Evolutionary conservation across 805 yeast genomes (phyloP).

Genomic region (Alloascoidea africana): DNA sequence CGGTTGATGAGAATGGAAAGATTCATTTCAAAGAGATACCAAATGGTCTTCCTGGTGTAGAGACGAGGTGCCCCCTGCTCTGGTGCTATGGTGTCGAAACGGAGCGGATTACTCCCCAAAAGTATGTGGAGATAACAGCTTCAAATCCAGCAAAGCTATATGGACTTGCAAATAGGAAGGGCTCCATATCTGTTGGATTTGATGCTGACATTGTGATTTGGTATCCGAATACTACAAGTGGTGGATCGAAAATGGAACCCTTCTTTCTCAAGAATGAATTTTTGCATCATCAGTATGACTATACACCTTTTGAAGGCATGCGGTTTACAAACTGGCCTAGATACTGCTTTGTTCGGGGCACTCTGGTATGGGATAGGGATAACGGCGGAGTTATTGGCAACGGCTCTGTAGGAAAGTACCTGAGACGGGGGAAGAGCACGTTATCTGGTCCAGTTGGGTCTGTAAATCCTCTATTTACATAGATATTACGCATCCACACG

Average conservation of each 20-base stretch:
- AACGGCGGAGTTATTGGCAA: constrained; percentile 6
- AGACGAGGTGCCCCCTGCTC: constrained; percentile 25
- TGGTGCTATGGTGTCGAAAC: constrained; percentile 25
- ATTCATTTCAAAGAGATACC: constrained; percentile 25
- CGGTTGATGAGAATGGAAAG: constrained; percentile 19
- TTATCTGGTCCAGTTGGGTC: background rate
- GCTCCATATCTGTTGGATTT: constrained; percentile 22
- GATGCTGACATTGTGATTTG: constrained; percentile 29
- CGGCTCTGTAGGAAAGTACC: background rate
- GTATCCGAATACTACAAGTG: constrained; percentile 18
- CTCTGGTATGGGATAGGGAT: constrained; percentile 17
- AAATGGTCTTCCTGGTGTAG: constrained; percentile 28
- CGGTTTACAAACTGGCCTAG: constrained; percentile 26
- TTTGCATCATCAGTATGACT: constrained; percentile 8
- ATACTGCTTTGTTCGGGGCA: constrained; percentile 22
- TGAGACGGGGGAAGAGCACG: background rate
- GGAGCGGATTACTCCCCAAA: constrained; percentile 20
- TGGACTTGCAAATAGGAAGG: constrained; percentile 22
- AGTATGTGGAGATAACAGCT: constrained; percentile 25
- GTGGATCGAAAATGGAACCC: constrained; percentile 13
- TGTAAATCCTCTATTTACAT: background rate
- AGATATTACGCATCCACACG: too few relatives aligned
- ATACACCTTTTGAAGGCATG: constrained; percentile 18
- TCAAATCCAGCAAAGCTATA: constrained; percentile 27
- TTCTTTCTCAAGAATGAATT: constrained; percentile 10